Evolutionary conservation across 768 basidiomycete species (phyloP), one percentile per base, ranked within the genome.

Genomic region (Clavaria fumosa): DNA sequence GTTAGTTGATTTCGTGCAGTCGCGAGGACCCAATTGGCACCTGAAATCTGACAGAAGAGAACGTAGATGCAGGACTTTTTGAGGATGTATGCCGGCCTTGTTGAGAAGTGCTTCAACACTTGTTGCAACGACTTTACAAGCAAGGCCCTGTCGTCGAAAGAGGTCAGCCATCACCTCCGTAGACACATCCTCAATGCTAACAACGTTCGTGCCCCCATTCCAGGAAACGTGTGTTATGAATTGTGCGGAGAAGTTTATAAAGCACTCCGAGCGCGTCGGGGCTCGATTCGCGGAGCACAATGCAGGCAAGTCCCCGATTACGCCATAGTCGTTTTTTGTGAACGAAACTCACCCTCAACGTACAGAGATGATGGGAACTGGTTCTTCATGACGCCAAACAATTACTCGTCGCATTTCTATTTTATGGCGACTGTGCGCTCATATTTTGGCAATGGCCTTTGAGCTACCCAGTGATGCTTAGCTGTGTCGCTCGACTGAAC

Each of bases 91-190:
- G 83, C 88, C 17, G 81, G 77, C 53, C 71, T 99, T 39, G 89
- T 91, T 22, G 93, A 97, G 56, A 78, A 85, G 48, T 99, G 93
- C 58, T 99, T 99, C 70, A 88, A 67, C 49, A 67, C 84, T 10
- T 99, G 93, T 56, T 81, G 80, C 51, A 91, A 91, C 55, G 93
- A 99, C 55, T 96, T 99, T 51, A 96, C 91, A 18, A 84, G 81
- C 67, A 95, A 89, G 61, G 76, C 89, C 0, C 63, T 99, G 40
- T 84, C 81, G 7, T 77, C 78, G 21, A 95, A 95, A 67, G 93
- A 97, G 78, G 91, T 83, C 24, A 41, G 52, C 23, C 18, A 18
- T 5, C 37, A 10, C 22, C n/a, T 23, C 12, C 19, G 24, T 28
- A 28, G 14, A 28, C 9, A 14, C 37, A 31, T 31, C 22, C 22